These are phyloP conservation scores for Penicillium alfredii DNA, from an alignment of 495 filamentous ascomycete genomes.

Conservation along the genomic window DNA sequence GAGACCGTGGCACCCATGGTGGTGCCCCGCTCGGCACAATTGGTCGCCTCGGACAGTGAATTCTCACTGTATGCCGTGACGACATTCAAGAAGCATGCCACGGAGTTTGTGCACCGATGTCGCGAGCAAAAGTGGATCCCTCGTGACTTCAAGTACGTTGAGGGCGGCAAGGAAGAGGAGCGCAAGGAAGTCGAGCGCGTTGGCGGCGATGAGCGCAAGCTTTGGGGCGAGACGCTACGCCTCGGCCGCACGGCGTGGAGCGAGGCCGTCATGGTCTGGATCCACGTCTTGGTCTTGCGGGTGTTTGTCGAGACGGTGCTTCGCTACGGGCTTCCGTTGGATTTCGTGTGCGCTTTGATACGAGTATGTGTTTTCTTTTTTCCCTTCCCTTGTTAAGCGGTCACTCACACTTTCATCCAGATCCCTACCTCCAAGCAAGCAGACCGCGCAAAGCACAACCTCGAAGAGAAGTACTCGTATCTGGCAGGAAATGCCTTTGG, in stretches of 20 bases:
- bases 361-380: conserved; percentile 53
- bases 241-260: conserved; percentile 84
- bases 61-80: conserved; percentile 85
- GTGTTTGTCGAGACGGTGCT: conserved; percentile 97
- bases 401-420: conserved; percentile 47
- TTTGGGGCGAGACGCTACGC: conserved; percentile 86
- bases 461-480: conserved; percentile 87
- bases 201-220: conserved; percentile 70
- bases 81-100: conserved; percentile 82
- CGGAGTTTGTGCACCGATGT: conserved; percentile 82
- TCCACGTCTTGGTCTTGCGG: conserved; percentile 81
- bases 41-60: conserved; percentile 77
- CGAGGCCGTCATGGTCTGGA: conserved; percentile 90
- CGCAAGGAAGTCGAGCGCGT: conserved; percentile 75
- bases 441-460: conserved; percentile 70
- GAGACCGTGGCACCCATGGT: conserved; percentile 81
- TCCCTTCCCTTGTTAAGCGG: conserved; percentile 1
- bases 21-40: conserved; percentile 76
- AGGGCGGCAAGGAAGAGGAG: conserved; percentile 84
- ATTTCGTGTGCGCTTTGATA: conserved; percentile 78
- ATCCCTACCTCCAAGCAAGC: conserved; percentile 67
- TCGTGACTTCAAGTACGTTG: conserved; percentile 86
- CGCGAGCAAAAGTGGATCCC: conserved; percentile 91
- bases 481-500: conserved; percentile 93
- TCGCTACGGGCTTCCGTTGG: conserved; percentile 83